Conservation (phyloP, 441 rosid genomes). For the Aleurites moluccanus region DNA sequence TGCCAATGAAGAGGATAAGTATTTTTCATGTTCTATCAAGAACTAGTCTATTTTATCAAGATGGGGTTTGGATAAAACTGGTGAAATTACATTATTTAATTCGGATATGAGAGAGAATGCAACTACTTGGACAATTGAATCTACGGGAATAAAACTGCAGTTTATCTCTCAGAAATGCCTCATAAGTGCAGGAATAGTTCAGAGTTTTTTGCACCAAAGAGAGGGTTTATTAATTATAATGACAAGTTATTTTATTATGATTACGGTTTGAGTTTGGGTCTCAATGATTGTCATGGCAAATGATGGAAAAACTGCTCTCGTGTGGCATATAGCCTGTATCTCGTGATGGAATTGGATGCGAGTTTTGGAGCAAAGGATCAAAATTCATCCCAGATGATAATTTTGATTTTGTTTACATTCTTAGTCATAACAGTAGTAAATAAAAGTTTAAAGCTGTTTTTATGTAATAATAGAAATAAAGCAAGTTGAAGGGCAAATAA, state of each 20-base stretch:
- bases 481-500: not conserved
- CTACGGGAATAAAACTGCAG: conserved; percentile 32
- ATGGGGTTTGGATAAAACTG: conserved; percentile 47
- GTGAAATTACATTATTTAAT: conserved; percentile 42
- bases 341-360: conserved; percentile 41
- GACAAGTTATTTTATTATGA: conserved; percentile 19
- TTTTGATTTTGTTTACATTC: conserved; percentile 33
- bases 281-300: conserved; percentile 52
- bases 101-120: conserved; percentile 12
- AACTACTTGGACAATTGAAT: conserved; percentile 25
- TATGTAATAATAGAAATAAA: too few relatives aligned
- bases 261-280: conserved; percentile 26
- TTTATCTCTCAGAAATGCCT: conserved; percentile 50
- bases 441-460: not conserved
- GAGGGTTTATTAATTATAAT: conserved; percentile 34
- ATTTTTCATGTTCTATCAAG: conserved; percentile 47
- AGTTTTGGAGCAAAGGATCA: conserved; percentile 42
- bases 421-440: conserved; percentile 22
- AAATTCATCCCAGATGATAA: conserved; percentile 32
- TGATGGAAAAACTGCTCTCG: conserved; percentile 67
- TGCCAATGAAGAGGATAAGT: conserved; percentile 38
- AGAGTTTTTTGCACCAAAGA: conserved; percentile 38
- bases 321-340: conserved; percentile 35
- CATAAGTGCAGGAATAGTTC: conserved; percentile 43
- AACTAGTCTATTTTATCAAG: conserved; percentile 34